phyloP scores from a whole-genome alignment of 768 basidiomycete genomes.

The Termitomyces sp. region DNA sequence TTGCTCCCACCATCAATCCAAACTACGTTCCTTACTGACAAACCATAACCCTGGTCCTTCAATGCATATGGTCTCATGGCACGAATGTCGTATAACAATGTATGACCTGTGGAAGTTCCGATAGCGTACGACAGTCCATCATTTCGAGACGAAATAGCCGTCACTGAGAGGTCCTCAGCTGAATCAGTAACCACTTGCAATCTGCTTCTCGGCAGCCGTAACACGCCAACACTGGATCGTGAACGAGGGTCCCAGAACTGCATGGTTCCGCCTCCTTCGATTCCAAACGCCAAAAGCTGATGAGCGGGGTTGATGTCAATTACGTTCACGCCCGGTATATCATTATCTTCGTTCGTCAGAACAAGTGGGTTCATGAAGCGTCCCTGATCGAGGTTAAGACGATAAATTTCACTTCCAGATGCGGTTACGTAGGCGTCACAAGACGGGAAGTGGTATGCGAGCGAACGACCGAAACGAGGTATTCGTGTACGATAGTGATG shows the following conservation, averaged over 20 bases:
- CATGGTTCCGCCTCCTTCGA: slow-evolving; percentile 81
- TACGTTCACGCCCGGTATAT: slow-evolving; percentile 80
- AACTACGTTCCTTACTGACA: slow-evolving; percentile 75
- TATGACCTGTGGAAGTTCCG: slow-evolving; percentile 93
- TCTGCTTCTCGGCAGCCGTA: slow-evolving; percentile 52
- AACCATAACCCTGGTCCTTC: slow-evolving; percentile 96
- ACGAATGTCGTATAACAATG: slow-evolving; percentile 90
- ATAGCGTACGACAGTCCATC: slow-evolving; percentile 94
- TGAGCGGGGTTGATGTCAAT: slow-evolving; percentile 93
- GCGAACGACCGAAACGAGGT: slow-evolving; percentile 87
- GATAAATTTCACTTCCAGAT: slow-evolving; percentile 82
- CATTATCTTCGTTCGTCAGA: slow-evolving; percentile 42
- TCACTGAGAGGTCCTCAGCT: slow-evolving; percentile 50
- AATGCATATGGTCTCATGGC: slow-evolving; percentile 74
- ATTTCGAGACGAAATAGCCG: slow-evolving; percentile 75
- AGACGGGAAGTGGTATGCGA: slow-evolving; percentile 91
- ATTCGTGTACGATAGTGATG: slow-evolving; percentile 91
- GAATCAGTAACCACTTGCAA: slow-evolving; percentile 35
- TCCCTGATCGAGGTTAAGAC: slow-evolving; percentile 94
- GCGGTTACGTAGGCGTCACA: slow-evolving; percentile 87
- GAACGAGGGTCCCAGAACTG: slow-evolving; percentile 98
- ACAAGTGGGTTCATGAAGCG: slow-evolving; percentile 81
- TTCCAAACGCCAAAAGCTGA: slow-evolving; percentile 82
- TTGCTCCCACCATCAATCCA: slow-evolving; percentile 88
- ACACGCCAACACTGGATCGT: slow-evolving; percentile 62